Evolutionary conservation across 2,329 filamentous ascomycete genomes (phyloP).

Genomic region (Ophiocordyceps camponoti-floridani): DNA sequence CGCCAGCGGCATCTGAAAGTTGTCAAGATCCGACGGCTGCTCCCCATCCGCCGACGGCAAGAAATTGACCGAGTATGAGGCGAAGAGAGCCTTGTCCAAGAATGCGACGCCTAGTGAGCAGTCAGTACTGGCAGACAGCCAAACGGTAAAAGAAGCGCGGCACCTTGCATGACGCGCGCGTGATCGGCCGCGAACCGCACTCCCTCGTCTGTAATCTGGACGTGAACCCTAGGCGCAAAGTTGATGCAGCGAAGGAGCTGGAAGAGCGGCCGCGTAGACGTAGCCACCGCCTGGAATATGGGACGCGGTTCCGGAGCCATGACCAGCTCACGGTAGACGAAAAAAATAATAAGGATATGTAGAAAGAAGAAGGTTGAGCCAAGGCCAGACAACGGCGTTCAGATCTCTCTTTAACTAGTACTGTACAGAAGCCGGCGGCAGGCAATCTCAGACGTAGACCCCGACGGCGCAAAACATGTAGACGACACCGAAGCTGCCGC

Average conservation of each 20-base stretch:
- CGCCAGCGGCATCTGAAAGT: constrained; percentile 73
- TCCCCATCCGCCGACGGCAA: constrained; percentile 18
- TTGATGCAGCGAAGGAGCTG: constrained; percentile 40
- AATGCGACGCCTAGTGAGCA: constrained; percentile 38
- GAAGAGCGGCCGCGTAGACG: constrained; percentile 59
- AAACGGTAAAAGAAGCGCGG: constrained; percentile 1
- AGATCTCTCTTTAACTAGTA: constrained; percentile 15
- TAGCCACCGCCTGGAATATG: constrained; percentile 59
- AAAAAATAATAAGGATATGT: background rate
- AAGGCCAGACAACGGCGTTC: constrained; percentile 4
- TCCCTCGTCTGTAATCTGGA: constrained; percentile 68
- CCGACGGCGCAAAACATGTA: constrained; percentile 99
- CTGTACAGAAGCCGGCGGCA: constrained; percentile 13
- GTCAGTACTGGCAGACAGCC: background rate
- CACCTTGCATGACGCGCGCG: constrained; percentile 80
- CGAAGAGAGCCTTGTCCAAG: constrained; percentile 77
- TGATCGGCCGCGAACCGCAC: constrained; percentile 81
- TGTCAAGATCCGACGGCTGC: constrained; percentile 29
- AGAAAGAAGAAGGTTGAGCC: constrained; percentile 1
- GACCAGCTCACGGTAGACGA: constrained; percentile 2
- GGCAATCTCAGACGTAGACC: constrained; percentile 73
- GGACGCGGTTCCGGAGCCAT: constrained; percentile 22
- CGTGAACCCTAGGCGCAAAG: constrained; percentile 38
- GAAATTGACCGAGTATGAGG: constrained; percentile 56
- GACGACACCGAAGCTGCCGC: constrained; percentile 69